These are phyloP conservation scores for Atalantia buxifolia DNA, from an alignment of 345 rosid genomes.

Conservation along the genomic window DNA sequence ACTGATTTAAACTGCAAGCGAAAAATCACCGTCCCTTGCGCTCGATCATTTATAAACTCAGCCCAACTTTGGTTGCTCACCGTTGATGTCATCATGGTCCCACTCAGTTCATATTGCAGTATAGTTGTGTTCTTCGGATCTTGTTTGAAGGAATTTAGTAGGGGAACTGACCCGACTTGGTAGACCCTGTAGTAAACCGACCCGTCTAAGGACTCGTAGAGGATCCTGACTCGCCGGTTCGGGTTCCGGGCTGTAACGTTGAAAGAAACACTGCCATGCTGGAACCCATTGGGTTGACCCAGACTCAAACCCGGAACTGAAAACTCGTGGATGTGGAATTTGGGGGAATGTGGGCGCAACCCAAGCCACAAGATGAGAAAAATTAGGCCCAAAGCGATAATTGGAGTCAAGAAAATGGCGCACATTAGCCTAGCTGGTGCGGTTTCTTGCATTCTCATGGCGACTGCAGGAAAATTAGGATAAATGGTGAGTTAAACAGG, in stretches of 20 bases:
- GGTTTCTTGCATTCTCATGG: not conserved
- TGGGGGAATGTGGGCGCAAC: conserved; percentile 13
- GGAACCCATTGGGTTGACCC: conserved; percentile 25
- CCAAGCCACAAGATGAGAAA: conserved; percentile 32
- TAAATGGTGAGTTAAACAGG: not conserved
- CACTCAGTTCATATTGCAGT: conserved; percentile 2
- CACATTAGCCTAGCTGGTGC: conserved; percentile 20
- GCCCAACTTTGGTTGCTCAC: conserved; percentile 27
- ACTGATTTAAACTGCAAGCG: conserved; percentile 14
- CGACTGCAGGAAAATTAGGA: not conserved
- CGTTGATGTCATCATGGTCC: conserved; percentile 19
- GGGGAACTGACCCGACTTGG: conserved; percentile 12
- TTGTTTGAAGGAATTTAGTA: conserved; percentile 22
- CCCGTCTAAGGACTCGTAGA: conserved; percentile 22
- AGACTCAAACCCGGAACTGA: conserved; percentile 25
- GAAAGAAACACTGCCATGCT: conserved; percentile 18
- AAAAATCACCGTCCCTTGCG: conserved; percentile 17
- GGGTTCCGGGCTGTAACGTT: conserved; percentile 32
- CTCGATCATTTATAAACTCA: conserved; percentile 20
- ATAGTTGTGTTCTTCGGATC: conserved; percentile 28
- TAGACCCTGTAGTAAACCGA: conserved; percentile 23
- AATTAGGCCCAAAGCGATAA: conserved; percentile 18
- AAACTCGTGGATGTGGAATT: conserved; percentile 17
- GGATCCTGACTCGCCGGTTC: conserved; percentile 24
- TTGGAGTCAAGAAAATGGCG: conserved; percentile 12